Evolutionary conservation across 129 eudicot species (phyloP).

Genomic region (Calendula officinalis): DNA sequence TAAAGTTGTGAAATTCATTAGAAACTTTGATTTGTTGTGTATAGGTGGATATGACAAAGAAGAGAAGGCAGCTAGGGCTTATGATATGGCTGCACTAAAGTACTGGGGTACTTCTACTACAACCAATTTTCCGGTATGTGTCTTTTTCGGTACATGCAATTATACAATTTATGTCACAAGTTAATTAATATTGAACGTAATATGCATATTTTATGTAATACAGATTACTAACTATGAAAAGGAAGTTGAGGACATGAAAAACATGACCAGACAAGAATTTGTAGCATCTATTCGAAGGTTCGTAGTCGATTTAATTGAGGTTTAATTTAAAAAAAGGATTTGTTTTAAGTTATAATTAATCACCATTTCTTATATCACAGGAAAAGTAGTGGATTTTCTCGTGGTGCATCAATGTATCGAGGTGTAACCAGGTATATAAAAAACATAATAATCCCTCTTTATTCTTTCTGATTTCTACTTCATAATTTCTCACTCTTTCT

Average conservation of each 20-base stretch:
- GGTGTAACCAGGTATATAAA: not conserved
- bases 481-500: not conserved
- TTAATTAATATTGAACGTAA: not conserved
- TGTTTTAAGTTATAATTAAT: not conserved
- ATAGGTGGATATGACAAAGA: constrained; percentile 99
- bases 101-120: constrained; percentile 99
- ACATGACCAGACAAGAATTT: constrained; percentile 90
- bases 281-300: constrained; percentile 92
- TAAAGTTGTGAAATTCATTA: not conserved
- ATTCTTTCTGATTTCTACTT: not conserved
- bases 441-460: constrained; percentile 22
- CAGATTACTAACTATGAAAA: constrained; percentile 86
- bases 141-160: constrained; percentile 9
- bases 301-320: not conserved
- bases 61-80: constrained; percentile 99
- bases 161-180: not conserved
- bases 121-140: constrained; percentile 86
- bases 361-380: constrained; percentile 21
- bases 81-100: constrained; percentile 92
- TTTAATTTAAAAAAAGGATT: not conserved
- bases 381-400: constrained; percentile 56
- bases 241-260: constrained; percentile 85
- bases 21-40: not conserved
- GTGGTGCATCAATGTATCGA: not conserved
- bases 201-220: not conserved